A percentile compares a stretch with the other conserved stretches of the same genome.
phyloP scores from a whole-genome alignment of 805 yeast genomes.

The Wickerhamiella lipophila region DNA sequence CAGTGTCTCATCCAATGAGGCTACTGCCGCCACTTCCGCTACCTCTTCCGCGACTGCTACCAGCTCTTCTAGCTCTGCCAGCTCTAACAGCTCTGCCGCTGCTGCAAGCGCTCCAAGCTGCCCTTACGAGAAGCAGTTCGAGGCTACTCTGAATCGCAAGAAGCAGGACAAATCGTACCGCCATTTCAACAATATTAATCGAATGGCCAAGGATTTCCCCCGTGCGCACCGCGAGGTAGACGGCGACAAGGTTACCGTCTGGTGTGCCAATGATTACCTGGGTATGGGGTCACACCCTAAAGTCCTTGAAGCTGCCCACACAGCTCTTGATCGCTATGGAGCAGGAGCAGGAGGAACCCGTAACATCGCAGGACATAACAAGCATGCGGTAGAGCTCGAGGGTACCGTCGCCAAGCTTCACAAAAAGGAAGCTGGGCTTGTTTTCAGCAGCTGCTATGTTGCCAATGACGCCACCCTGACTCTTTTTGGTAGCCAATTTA shows the following conservation, averaged over 20 bases:
- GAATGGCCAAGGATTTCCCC: conserved; percentile 89
- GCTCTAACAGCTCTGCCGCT: background rate
- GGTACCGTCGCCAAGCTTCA: conserved; percentile 79
- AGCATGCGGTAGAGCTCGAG: conserved; percentile 79
- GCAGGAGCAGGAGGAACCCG: conserved; percentile 99
- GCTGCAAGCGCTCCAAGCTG: background rate
- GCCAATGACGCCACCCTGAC: conserved; percentile 94
- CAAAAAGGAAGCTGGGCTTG: conserved; percentile 89
- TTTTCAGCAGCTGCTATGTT: conserved; percentile 88
- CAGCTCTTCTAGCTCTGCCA: too few relatives aligned
- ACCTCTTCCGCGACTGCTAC: conserved; percentile 19
- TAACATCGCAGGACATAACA: conserved; percentile 95
- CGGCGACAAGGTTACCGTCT: conserved; percentile 81
- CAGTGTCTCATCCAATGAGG: conserved; percentile 25
- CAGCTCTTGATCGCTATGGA: conserved; percentile 77
- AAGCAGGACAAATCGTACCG: conserved; percentile 86
- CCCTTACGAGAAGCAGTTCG: conserved; percentile 51
- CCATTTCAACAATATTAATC: conserved; percentile 91
- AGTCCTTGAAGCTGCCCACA: conserved; percentile 64
- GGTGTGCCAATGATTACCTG: conserved; percentile 97
- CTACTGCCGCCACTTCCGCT: conserved; percentile 15
- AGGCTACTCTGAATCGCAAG: conserved; percentile 55
- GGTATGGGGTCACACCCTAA: conserved; percentile 81
- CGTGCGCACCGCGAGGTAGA: conserved; percentile 70
- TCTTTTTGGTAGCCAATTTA: conserved; percentile 78